phyloP scores from a whole-genome alignment of 2,329 filamentous ascomycete species.

The Monilinia aucupariae region DNA sequence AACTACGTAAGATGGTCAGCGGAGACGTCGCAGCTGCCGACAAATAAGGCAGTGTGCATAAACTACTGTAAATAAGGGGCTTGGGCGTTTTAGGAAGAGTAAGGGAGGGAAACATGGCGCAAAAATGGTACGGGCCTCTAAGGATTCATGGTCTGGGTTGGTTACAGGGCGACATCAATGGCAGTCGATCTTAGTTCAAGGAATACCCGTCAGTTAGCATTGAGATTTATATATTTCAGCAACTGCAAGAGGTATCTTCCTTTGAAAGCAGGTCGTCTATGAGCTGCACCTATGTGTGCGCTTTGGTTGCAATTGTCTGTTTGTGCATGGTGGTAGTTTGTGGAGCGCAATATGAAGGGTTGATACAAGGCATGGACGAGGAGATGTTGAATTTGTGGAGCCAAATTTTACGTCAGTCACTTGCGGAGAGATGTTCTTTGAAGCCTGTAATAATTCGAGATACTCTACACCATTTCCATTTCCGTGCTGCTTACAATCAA shows the following conservation, averaged over 20 bases:
- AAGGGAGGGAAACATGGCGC: not conserved
- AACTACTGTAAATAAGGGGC: not conserved
- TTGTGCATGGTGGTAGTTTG: not conserved
- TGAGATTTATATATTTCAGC: not conserved
- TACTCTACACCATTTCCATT: not conserved
- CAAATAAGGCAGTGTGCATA: constrained; percentile 13
- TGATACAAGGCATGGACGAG: not conserved
- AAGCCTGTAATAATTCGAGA: not conserved
- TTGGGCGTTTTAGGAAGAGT: constrained; percentile 1
- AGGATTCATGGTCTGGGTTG: constrained; percentile 2
- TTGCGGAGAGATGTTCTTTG: not conserved
- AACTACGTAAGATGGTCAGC: constrained; percentile 78
- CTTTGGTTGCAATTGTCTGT: not conserved
- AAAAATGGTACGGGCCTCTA: not conserved
- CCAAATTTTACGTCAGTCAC: not conserved
- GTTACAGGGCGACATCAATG: not conserved
- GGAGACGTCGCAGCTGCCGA: constrained; percentile 25
- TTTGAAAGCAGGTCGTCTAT: not conserved
- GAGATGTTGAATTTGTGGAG: not conserved
- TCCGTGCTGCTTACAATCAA: not conserved
- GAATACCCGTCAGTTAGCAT: not conserved
- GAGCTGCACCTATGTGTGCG: not conserved
- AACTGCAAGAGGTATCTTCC: not conserved
- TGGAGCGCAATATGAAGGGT: not conserved
- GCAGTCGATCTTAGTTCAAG: not conserved